Base-by-base conservation (phyloP, 257 asterid species). In the Orobanche coerulescens region DNA sequence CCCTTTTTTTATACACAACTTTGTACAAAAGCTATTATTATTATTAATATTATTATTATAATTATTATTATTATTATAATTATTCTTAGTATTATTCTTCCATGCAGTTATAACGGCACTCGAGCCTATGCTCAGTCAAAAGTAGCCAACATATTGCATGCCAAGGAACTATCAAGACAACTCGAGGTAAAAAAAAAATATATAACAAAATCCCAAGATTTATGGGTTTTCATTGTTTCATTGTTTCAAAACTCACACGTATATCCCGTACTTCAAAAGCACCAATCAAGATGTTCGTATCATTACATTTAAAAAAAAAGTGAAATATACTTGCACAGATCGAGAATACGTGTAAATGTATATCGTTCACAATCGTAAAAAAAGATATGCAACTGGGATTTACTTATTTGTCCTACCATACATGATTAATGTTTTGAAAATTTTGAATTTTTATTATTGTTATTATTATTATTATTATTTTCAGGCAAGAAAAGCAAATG, bases 71-170 rank as follows among this genome's bases (percentile, higher is more conserved):
- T n/a, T n/a, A n/a, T n/a, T n/a, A n/a, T n/a, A n/a, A n/a, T n/a
- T n/a, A n/a, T n/a, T n/a, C n/a, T n/a, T 18, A 15, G 5, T 9
- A 47, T 46, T 47, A 44, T 14, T 46, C 5, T 5, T 69, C 16
- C 39, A 25, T 67, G 82, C 92, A 91, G 98, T 56, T 84, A 85
- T 42, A 78, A 88, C 46, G 97, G 95, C 15, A 85, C 96, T 66
- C 82, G 66, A 28, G 95, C 98, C 18, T 92, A 92, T 64, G 95
- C 95, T 23, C 95, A 84, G 46, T 88, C 98, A 50, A 92, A 92
- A 59, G 73, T 86, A 65, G 94, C 95, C 71, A 88, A 84, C 71
- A 86, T 92, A 56, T 61, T 92, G 76, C 98, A 92, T 62, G 94
- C 95, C 75, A 88, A 84, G 83, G 97, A 86, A 74, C 58, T 92